Conservation (phyloP, 345 rosid genomes). For the Trapa bicornis region DNA sequence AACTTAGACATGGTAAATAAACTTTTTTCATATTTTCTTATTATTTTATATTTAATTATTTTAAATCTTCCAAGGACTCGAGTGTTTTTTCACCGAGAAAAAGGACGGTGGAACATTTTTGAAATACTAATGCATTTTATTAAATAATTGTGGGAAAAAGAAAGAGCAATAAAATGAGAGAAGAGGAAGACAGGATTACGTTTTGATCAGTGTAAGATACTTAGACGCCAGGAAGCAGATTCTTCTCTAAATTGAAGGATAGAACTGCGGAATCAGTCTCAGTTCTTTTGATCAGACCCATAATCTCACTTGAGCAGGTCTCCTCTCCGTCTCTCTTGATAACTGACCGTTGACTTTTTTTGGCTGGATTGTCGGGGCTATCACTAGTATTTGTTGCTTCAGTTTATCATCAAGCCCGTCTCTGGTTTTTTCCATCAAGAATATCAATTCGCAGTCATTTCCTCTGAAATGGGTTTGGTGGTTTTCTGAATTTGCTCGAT, state of each 20-base stretch:
- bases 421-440: not conserved
- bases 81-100: too few species aligned
- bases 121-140: too few species aligned
- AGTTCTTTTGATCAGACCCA: not conserved
- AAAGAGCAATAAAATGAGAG: too few species aligned
- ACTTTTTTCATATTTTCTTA: too few species aligned
- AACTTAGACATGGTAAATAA: too few species aligned
- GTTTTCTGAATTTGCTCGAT: not conserved
- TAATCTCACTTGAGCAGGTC: constrained; percentile 3
- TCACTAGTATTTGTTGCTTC: not conserved
- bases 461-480: not conserved
- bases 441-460: not conserved
- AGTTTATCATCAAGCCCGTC: not conserved
- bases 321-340: not conserved
- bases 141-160: too few species aligned
- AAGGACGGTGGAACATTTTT: too few species aligned
- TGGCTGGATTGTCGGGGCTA: not conserved
- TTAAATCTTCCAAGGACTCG: too few species aligned
- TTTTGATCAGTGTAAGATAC: too few species aligned
- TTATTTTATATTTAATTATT: too few species aligned
- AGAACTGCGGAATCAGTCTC: not conserved
- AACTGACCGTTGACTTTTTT: not conserved
- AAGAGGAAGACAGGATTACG: too few species aligned
- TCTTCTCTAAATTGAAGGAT: not conserved
- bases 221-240: too few species aligned